These are phyloP conservation scores for Berberis vulgaris DNA, from an alignment of 164 flowering plant genomes.

Conservation along the genomic window DNA sequence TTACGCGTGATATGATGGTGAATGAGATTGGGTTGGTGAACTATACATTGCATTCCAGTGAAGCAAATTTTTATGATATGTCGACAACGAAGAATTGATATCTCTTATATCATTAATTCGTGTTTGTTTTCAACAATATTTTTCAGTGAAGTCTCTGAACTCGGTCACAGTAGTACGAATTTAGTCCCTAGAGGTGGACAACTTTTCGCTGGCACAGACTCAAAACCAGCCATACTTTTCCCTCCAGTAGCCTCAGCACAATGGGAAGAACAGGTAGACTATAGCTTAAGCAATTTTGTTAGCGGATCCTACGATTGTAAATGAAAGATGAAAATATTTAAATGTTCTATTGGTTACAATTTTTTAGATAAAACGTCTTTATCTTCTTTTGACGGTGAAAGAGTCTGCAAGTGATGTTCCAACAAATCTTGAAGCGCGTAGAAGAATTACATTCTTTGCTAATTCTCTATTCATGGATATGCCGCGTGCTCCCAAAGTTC, in stretches of 20 bases:
- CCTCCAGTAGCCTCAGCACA: constrained; percentile 82
- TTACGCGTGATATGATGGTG: constrained; percentile 98
- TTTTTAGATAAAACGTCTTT: constrained; percentile 29
- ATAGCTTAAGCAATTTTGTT: constrained; percentile 1
- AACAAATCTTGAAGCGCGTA: constrained; percentile 85
- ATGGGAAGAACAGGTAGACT: constrained; percentile 92
- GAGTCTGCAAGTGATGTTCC: constrained; percentile 85
- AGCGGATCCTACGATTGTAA: neutral
- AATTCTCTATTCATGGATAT: constrained; percentile 94
- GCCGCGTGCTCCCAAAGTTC: constrained; percentile 92
- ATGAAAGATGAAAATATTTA: neutral
- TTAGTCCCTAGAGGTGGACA: constrained; percentile 35
- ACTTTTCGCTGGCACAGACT: constrained; percentile 75
- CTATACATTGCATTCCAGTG: neutral
- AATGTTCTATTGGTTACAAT: neutral
- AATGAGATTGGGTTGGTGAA: constrained; percentile 78
- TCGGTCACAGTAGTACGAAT: constrained; percentile 78
- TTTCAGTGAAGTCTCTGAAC: constrained; percentile 77
- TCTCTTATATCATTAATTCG: neutral
- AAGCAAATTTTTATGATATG: neutral
- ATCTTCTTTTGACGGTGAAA: constrained; percentile 75
- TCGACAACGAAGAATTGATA: neutral
- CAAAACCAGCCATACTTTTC: constrained; percentile 61
- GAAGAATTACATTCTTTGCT: constrained; percentile 80
- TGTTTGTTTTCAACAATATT: constrained; percentile 5